Evolutionary conservation across 2,329 filamentous ascomycete species (phyloP), one percentile per base, ranked within the genome.

Genomic region (Huntiella savannae): DNA sequence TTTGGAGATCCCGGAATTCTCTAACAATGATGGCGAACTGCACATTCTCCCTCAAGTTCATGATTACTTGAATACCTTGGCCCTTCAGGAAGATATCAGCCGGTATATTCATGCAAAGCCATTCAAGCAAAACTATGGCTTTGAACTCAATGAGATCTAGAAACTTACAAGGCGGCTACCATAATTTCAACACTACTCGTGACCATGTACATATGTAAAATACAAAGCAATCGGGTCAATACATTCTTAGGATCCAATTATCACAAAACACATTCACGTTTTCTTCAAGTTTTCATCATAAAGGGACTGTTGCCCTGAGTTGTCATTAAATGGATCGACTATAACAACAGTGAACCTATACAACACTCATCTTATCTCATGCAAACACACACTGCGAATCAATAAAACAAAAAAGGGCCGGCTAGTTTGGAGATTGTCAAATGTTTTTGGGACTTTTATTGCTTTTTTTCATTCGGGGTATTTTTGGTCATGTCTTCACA

Each of bases 1-100:
- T 16, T 62, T 96, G 7, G 67, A 77, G 52, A 70, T 96, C 16
- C 82, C 86, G 1, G 85, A 92, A 60, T 95, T 91, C 56, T 59
- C 60, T 2, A 73, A 69, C 10, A 38, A 49, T 2, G 50, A 55
- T 5, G 70, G 73, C 55, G 39, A 52, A 1, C 56, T 57, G 1
- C 53, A 62, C 37, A 63, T 78, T 6, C 56, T 79, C 43, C 69
- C 70, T 0, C 67, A 71, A 53, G 71, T 79, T 2, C 73, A 77
- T 54, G 70, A 77, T 52, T 78, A 77, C 54, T 54, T 80, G 33
- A 76, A 78, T 51, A 52, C 59, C 11, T 62, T 77, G 15, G 65
- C 67, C 41, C 59, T 60, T 49, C 69, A 76, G 56, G 55, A 56
- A 2, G 72, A 86, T 55, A 67, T 85, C 19, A 82, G 77, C 55